Evolutionary conservation across 306 rosid genomes (phyloP).

Genomic region (Styphnolobium japonicum): DNA sequence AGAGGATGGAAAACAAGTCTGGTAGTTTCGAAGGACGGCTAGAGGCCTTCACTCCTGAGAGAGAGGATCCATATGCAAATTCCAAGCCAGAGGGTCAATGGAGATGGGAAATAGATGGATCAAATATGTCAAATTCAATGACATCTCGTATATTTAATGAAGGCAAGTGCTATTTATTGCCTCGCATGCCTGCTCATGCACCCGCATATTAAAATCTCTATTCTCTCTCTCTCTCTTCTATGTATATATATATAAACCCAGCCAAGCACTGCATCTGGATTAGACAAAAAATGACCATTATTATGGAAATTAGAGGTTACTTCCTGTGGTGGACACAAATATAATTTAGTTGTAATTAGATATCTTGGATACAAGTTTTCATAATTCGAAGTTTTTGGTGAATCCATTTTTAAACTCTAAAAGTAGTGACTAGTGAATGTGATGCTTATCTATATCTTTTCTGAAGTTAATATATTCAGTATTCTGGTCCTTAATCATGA

Average conservation of each 20-base stretch:
- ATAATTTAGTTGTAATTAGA: not conserved
- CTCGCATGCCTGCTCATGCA: slow-evolving; percentile 6
- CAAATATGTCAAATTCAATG: slow-evolving; percentile 61
- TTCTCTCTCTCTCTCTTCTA: not conserved
- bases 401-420: not conserved
- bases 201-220: not conserved
- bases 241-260: not conserved
- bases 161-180: slow-evolving; percentile 40
- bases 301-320: not conserved
- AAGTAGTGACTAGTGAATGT: not conserved
- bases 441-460: not conserved
- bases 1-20: slow-evolving; percentile 54
- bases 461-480: not conserved
- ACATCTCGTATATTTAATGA: slow-evolving; percentile 57
- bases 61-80: slow-evolving; percentile 52
- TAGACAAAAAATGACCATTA: not conserved
- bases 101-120: slow-evolving; percentile 81
- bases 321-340: not conserved
- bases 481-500: not conserved
- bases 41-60: slow-evolving; percentile 89
- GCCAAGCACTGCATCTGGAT: slow-evolving; percentile 6
- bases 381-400: not conserved
- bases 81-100: slow-evolving; percentile 71
- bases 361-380: not conserved
- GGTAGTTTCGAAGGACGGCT: slow-evolving; percentile 68